These are phyloP conservation scores for Phyllosticta citrichinensis DNA, from an alignment of 2,329 filamentous ascomycete species.

Conservation along the genomic window DNA sequence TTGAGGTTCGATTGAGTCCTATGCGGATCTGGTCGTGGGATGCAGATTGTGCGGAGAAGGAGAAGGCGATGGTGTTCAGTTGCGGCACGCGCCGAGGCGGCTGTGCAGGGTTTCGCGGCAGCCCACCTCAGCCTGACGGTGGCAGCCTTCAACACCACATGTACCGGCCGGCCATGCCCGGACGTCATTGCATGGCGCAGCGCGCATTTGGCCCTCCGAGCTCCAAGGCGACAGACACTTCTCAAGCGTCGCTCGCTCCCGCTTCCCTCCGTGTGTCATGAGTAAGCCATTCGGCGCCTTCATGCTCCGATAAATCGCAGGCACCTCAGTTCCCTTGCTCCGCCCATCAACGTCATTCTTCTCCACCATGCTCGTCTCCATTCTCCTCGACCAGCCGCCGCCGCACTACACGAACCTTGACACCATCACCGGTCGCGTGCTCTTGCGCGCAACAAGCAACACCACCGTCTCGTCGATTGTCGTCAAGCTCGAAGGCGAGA, in stretches of 20 bases:
- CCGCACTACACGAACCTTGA: slow-evolving; percentile 76
- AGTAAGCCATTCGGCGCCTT: neutral
- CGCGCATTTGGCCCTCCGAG: neutral
- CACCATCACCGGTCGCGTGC: slow-evolving; percentile 50
- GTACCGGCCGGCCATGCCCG: neutral
- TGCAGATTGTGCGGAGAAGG: too few relatives aligned
- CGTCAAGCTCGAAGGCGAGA: slow-evolving; percentile 77
- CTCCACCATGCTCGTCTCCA: slow-evolving; percentile 51
- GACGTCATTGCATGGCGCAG: neutral
- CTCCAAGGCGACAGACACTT: neutral
- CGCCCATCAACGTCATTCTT: neutral
- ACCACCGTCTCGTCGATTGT: slow-evolving; percentile 47
- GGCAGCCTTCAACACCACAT: neutral
- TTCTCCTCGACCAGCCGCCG: slow-evolving; percentile 54
- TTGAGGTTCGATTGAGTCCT: too few relatives aligned
- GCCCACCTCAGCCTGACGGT: neutral
- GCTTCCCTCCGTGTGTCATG: neutral
- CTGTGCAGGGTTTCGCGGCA: neutral
- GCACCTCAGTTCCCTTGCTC: neutral
- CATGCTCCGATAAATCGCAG: neutral
- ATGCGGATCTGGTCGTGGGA: too few relatives aligned
- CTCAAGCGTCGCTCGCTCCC: neutral
- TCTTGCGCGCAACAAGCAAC: slow-evolving; percentile 34
- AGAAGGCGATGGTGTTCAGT: neutral
- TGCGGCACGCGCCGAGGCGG: neutral